Percentiles rank a stretch among this genome's conserved stretches.
phyloP scores from a whole-genome alignment of 768 basidiomycete species.

The Podaxis sp. region DNA sequence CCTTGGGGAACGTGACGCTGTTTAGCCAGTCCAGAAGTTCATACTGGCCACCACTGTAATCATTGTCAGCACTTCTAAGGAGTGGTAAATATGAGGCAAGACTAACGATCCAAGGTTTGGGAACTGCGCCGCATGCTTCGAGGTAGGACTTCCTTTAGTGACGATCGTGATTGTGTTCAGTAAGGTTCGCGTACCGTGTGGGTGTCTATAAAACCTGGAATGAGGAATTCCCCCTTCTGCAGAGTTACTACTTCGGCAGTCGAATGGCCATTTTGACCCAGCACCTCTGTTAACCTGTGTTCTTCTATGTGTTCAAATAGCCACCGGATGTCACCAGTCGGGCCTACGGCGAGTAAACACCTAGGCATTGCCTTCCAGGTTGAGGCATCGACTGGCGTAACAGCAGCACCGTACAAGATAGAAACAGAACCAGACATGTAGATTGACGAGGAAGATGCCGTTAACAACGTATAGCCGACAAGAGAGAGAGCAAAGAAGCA shows the following conservation, averaged over 20 bases:
- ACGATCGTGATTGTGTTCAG: not conserved
- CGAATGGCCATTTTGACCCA: slow-evolving; percentile 46
- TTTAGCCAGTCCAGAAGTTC: slow-evolving; percentile 88
- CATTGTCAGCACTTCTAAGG: not conserved
- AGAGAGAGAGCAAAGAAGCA: not conserved
- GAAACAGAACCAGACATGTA: slow-evolving; percentile 17
- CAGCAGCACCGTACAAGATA: slow-evolving; percentile 49
- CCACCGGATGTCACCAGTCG: slow-evolving; percentile 59
- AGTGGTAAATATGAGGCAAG: not conserved
- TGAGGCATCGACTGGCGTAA: slow-evolving; percentile 46
- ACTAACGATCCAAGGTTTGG: slow-evolving; percentile 65
- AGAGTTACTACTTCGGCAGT: slow-evolving; percentile 41
- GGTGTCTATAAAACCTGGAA: slow-evolving; percentile 90
- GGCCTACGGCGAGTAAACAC: slow-evolving; percentile 51
- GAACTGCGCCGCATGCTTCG: slow-evolving; percentile 76
- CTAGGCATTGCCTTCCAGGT: slow-evolving; percentile 42
- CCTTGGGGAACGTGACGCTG: slow-evolving; percentile 84
- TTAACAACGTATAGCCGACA: not conserved
- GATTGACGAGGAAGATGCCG: not conserved
- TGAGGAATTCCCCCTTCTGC: slow-evolving; percentile 58
- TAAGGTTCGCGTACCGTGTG: slow-evolving; percentile 61
- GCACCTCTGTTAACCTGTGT: slow-evolving; percentile 41
- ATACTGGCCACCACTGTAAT: slow-evolving; percentile 61
- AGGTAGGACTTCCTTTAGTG: not conserved
- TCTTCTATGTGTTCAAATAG: slow-evolving; percentile 54